Evolutionary conservation across 139 green algal species (phyloP).

Genomic region (Edaphochlamys debaryana): DNA sequence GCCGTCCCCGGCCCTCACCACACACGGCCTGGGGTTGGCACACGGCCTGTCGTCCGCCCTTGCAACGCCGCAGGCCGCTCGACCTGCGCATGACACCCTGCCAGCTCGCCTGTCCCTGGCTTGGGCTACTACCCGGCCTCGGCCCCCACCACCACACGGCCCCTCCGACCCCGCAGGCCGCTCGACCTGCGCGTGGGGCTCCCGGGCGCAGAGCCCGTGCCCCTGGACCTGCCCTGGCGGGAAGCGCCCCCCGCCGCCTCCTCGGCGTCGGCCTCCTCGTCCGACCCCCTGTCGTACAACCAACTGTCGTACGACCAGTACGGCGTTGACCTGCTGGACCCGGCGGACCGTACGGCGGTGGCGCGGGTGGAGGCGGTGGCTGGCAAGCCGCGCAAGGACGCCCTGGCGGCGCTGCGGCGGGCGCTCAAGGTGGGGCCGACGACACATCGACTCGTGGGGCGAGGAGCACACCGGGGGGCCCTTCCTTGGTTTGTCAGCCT

Average conservation of each 20-base stretch:
- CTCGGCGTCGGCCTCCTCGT: too few relatives aligned
- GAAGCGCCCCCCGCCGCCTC: not conserved
- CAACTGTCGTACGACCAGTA: not conserved
- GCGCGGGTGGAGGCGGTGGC: conserved; percentile 60
- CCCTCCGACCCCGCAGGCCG: conserved; percentile 43
- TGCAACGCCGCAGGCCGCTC: conserved; percentile 35
- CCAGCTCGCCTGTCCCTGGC: too few relatives aligned
- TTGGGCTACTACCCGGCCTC: too few relatives aligned
- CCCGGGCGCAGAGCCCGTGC: not conserved
- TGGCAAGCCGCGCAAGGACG: conserved; percentile 52
- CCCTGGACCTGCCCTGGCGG: conserved; percentile 22
- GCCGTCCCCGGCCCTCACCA: too few relatives aligned
- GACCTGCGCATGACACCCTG: conserved; percentile 47
- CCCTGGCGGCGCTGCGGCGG: conserved; percentile 66
- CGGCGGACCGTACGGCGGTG: conserved; percentile 38
- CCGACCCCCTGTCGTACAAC: not conserved
- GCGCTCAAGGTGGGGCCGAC: conserved; percentile 29
- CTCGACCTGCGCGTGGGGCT: conserved; percentile 45
- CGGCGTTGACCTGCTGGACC: conserved; percentile 44
- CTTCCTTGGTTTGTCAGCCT: too few relatives aligned
- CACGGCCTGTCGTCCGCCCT: too few relatives aligned
- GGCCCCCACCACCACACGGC: too few relatives aligned
- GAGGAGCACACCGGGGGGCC: too few relatives aligned
- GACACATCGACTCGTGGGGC: too few relatives aligned
- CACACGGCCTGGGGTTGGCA: too few relatives aligned